phyloP scores from a whole-genome alignment of 495 filamentous ascomycete species.

The Aspergillus panamensis region DNA sequence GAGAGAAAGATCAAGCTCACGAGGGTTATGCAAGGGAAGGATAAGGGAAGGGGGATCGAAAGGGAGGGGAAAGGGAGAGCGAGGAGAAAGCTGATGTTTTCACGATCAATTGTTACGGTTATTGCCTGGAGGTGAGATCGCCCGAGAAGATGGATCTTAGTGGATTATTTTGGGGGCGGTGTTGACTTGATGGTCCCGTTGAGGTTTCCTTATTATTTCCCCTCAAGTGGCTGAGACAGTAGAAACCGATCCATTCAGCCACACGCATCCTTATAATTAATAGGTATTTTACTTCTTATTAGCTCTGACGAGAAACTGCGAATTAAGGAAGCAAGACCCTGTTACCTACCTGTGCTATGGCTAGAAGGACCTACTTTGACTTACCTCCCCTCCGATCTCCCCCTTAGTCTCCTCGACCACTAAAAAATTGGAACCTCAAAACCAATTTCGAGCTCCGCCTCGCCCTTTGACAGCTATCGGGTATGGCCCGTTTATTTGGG shows the following conservation, averaged over 20 bases:
- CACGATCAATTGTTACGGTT: not conserved
- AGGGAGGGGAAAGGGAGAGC: not conserved
- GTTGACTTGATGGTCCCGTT: slow-evolving; percentile 12
- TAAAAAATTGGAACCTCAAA: not conserved
- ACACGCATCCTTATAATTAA: too few species aligned
- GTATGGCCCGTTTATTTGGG: not conserved
- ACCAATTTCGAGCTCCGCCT: not conserved
- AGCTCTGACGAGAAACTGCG: too few species aligned
- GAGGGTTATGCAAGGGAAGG: slow-evolving; percentile 10
- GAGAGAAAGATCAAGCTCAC: slow-evolving; percentile 1
- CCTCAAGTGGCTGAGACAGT: slow-evolving; percentile 5
- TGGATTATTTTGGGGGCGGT: slow-evolving; percentile 12
- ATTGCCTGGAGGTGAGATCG: slow-evolving; percentile 9
- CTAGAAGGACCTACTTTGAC: too few species aligned
- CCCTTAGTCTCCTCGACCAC: not conserved
- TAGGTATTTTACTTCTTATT: too few species aligned
- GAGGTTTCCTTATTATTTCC: not conserved
- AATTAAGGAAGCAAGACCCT: too few species aligned
- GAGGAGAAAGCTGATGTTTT: not conserved
- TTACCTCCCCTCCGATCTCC: not conserved
- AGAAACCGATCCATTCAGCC: not conserved
- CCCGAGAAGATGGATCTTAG: slow-evolving; percentile 5
- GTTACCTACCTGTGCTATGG: too few species aligned
- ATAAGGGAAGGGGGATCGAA: not conserved
- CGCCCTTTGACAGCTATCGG: not conserved